Evolutionary conservation across 805 yeast species (phyloP).

Genomic region (Saccharomycopsis schoenii): DNA sequence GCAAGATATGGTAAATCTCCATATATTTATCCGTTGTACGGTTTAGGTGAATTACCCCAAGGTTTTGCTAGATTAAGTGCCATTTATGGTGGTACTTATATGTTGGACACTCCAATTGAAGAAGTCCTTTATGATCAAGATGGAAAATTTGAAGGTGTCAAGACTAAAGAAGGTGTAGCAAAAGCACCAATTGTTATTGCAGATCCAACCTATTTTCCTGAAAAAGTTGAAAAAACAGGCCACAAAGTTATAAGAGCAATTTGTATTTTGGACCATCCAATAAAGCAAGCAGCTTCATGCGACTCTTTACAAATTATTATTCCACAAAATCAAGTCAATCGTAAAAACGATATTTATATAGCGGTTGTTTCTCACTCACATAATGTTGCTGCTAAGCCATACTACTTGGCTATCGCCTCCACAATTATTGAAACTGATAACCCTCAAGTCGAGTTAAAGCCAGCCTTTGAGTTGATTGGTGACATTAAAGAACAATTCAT

Average conservation of each 20-base stretch:
- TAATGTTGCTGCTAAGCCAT: slow-evolving; percentile 81
- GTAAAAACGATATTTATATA: slow-evolving; percentile 90
- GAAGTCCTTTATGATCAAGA: slow-evolving; percentile 68
- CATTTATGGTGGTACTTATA: slow-evolving; percentile 95
- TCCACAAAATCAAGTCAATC: slow-evolving; percentile 90
- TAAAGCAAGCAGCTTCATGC: slow-evolving; percentile 69
- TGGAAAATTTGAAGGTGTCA: slow-evolving; percentile 75
- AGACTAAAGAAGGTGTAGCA: slow-evolving; percentile 84
- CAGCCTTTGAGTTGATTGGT: slow-evolving; percentile 88
- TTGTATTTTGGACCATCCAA: slow-evolving; percentile 83
- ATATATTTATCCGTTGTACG: slow-evolving; percentile 90
- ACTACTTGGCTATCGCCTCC: slow-evolving; percentile 86
- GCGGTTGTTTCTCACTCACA: slow-evolving; percentile 86
- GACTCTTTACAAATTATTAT: slow-evolving; percentile 91
- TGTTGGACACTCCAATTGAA: slow-evolving; percentile 94
- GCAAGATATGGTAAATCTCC: slow-evolving; percentile 96
- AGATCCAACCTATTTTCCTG: slow-evolving; percentile 96
- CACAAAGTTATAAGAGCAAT: slow-evolving; percentile 71
- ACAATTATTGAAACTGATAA: slow-evolving; percentile 88
- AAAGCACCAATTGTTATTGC: slow-evolving; percentile 91
- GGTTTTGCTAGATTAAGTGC: slow-evolving; percentile 96
- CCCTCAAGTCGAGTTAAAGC: slow-evolving; percentile 73
- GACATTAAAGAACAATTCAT: slow-evolving; percentile 65
- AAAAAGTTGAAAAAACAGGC: slow-evolving; percentile 63
- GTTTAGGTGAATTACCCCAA: slow-evolving; percentile 97